Base-by-base conservation (phyloP, 768 basidiomycete species). In the Polyporus arcularius region DNA sequence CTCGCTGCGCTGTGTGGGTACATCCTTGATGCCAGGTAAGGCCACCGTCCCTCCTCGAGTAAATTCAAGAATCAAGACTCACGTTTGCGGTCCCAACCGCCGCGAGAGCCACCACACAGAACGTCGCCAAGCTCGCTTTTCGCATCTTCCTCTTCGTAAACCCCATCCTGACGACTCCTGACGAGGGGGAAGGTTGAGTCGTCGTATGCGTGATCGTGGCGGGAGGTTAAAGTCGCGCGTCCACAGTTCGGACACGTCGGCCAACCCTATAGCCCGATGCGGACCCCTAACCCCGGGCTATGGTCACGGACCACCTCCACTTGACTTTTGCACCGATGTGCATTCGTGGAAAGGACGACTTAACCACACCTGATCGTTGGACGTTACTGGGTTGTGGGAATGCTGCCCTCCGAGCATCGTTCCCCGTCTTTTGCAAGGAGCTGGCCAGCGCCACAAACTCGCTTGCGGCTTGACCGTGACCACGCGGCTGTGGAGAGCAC, bases 121-220 rank as follows among this genome's bases (percentile, higher is more conserved):
- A 73, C 1, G 72, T 68, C 47, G 73, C 67, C 56, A 71, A 70
- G 35, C 65, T 69, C 2, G 72, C 68, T 60, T 72, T 76, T 48
- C 62, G 62, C 42, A 56, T 58, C 43, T 46, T 63, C 14, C 52
- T 55, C 18, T 31, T 55, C 35, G 50, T 47, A 9, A 11, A 41
- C 12, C 31, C 35, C 62, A 59, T 63, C 5, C 47, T 45, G 43
- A 54, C 40, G 52, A 31, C 38, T 6, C 6, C 7, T 35, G 42
- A 45, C 14, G 32, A 42, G 4, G 26, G 28, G 4, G 12, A 31
- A 4, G 12, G 45, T 32, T 8, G 40, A 26, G 9, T 26, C 18
- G 41, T 21, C 12, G 4, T n/a, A 40, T n/a, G 31, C 4, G 38
- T 35, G 32, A 10, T 14, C 14, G 38, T 41, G 52, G 52, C n/a